Evolutionary conservation across 441 rosid genomes (phyloP).

Genomic region (Isatis lusitanica): DNA sequence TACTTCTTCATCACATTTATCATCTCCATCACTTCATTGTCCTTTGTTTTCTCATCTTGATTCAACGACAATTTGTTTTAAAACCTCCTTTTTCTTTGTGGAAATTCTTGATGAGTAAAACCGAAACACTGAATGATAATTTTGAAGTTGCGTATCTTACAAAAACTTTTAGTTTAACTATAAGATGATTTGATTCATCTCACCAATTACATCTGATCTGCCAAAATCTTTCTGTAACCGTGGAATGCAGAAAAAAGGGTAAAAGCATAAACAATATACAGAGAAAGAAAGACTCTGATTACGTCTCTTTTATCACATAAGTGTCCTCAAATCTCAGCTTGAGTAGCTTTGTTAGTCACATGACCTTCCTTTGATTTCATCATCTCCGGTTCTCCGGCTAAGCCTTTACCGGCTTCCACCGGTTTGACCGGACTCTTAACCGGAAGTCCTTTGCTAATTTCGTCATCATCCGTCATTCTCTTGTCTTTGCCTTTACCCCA

Average conservation of each 20-base stretch:
- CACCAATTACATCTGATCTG: constrained; percentile 26
- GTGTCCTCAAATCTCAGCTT: constrained; percentile 25
- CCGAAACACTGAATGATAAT: background rate
- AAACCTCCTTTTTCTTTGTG: background rate
- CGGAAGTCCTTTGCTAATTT: constrained; percentile 27
- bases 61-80: constrained; percentile 18
- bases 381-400: constrained; percentile 20
- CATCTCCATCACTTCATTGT: constrained; percentile 11
- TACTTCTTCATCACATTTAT: constrained; percentile 24
- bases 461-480: constrained; percentile 30
- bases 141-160: constrained; percentile 16
- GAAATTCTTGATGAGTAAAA: constrained; percentile 25
- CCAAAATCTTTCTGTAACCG: constrained; percentile 29
- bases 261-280: constrained; percentile 22
- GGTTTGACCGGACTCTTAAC: constrained; percentile 27
- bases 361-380: constrained; percentile 17
- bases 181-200: constrained; percentile 25
- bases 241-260: background rate
- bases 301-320: background rate
- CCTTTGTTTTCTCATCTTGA: constrained; percentile 22
- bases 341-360: constrained; percentile 23
- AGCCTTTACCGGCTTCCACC: constrained; percentile 8
- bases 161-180: constrained; percentile 23
- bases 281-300: background rate
- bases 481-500: constrained; percentile 93